Conservation (phyloP, 1,139 yeast genomes). For the Suhomyces guaymorum region DNA sequence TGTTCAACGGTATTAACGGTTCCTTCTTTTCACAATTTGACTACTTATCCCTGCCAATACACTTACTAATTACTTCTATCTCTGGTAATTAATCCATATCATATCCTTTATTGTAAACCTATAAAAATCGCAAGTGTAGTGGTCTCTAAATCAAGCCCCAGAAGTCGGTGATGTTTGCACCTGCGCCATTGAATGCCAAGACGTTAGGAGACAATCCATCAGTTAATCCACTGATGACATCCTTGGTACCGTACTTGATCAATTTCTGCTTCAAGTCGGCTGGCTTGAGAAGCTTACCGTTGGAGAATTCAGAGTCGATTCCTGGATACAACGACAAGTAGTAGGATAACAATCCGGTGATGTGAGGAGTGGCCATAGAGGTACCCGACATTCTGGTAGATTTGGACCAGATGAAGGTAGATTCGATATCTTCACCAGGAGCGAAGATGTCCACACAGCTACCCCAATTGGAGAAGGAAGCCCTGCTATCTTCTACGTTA, state of each 20-base stretch:
- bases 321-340: conserved; percentile 78
- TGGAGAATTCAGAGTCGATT: conserved; percentile 34
- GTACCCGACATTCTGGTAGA: conserved; percentile 94
- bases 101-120: not conserved
- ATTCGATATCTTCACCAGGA: conserved; percentile 45
- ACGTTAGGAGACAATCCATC: conserved; percentile 24
- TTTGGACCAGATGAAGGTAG: conserved; percentile 42
- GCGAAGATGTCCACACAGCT: conserved; percentile 48
- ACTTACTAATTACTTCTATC: too few species aligned
- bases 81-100: too few species aligned
- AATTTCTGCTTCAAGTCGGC: conserved; percentile 37
- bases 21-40: too few species aligned
- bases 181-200: conserved; percentile 30
- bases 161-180: conserved; percentile 24
- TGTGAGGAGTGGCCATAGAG: conserved; percentile 98
- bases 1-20: too few species aligned
- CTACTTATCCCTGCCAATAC: too few species aligned
- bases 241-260: conserved; percentile 40
- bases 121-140: too few species aligned
- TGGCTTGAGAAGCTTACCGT: conserved; percentile 28
- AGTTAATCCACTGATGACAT: conserved; percentile 26
- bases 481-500: conserved; percentile 37
- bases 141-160: conserved; percentile 15
- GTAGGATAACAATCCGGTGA: conserved; percentile 87
- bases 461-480: conserved; percentile 47